Percentiles rank a stretch among this genome's conserved stretches.
Conservation (phyloP, 2,329 filamentous ascomycete species). For the Aureobasidium mangrovei region DNA sequence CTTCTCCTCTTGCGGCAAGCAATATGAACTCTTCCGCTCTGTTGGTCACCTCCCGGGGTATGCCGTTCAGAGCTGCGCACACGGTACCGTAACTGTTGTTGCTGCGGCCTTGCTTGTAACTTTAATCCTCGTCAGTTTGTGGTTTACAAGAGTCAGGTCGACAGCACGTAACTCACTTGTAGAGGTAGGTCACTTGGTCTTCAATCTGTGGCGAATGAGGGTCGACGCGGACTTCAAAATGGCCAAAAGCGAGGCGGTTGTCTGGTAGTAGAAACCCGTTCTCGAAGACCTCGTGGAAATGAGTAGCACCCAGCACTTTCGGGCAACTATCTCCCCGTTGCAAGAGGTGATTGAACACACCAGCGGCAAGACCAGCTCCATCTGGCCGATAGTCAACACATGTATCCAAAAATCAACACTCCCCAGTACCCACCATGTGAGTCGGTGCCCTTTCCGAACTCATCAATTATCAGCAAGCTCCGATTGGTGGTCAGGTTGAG, state of each 20-base stretch:
- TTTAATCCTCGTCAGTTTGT: neutral
- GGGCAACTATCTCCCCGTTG: constrained; percentile 41
- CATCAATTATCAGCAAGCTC: constrained; percentile 83
- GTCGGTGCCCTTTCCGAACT: constrained; percentile 70
- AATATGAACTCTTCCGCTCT: constrained; percentile 66
- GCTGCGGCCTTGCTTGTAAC: constrained; percentile 51
- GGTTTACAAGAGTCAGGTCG: neutral
- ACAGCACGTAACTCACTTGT: constrained; percentile 42
- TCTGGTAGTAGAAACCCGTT: constrained; percentile 46
- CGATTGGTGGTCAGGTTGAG: constrained; percentile 64
- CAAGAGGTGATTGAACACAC: constrained; percentile 50
- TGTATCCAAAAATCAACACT: neutral
- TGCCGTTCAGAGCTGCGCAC: constrained; percentile 80
- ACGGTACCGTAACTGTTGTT: constrained; percentile 74
- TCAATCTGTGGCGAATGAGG: constrained; percentile 41
- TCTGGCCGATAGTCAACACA: constrained; percentile 32
- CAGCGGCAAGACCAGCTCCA: constrained; percentile 55
- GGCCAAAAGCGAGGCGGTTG: constrained; percentile 49
- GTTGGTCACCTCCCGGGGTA: constrained; percentile 61
- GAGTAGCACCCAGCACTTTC: constrained; percentile 54
- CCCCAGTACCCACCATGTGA: constrained; percentile 36
- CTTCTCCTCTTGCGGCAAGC: constrained; percentile 62
- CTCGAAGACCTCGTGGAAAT: constrained; percentile 68
- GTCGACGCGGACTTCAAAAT: constrained; percentile 64
- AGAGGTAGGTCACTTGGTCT: constrained; percentile 65